phyloP scores from a whole-genome alignment of 768 basidiomycete genomes.

The Collybia nuda region DNA sequence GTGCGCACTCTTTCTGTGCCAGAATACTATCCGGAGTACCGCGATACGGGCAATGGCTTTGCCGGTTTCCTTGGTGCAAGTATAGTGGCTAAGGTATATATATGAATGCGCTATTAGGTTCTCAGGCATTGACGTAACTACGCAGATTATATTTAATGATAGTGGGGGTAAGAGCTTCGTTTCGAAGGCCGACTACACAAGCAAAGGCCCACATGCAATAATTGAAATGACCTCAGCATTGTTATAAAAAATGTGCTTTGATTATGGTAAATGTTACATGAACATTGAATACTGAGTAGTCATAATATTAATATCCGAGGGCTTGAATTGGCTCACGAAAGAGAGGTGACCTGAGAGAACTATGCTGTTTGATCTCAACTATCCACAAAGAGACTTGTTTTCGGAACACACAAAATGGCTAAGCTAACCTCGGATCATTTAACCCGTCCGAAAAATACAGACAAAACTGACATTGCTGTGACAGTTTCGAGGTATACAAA shows the following conservation, averaged over 20 bases:
- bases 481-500: background rate
- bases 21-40: constrained; percentile 89
- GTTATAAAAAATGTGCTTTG: constrained; percentile 37
- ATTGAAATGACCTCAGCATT: constrained; percentile 78
- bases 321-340: too few relatives aligned
- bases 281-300: too few relatives aligned
- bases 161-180: constrained; percentile 66
- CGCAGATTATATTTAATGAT: constrained; percentile 76
- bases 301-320: too few relatives aligned
- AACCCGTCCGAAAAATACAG: too few relatives aligned
- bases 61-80: constrained; percentile 81
- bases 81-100: constrained; percentile 78
- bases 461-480: too few relatives aligned
- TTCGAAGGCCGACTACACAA: constrained; percentile 76
- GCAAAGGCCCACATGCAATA: constrained; percentile 70
- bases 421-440: too few relatives aligned
- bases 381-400: too few relatives aligned
- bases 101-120: background rate
- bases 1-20: constrained; percentile 69
- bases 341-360: too few relatives aligned
- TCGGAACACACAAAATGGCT: too few relatives aligned
- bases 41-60: constrained; percentile 79
- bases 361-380: background rate
- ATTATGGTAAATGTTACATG: too few relatives aligned
- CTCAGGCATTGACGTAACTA: constrained; percentile 3